A percentile compares a stretch with the other conserved stretches of the same genome.
Conservation (phyloP, 352 stramenopile genomes). For the Hyaloperonospora brassicae region DNA sequence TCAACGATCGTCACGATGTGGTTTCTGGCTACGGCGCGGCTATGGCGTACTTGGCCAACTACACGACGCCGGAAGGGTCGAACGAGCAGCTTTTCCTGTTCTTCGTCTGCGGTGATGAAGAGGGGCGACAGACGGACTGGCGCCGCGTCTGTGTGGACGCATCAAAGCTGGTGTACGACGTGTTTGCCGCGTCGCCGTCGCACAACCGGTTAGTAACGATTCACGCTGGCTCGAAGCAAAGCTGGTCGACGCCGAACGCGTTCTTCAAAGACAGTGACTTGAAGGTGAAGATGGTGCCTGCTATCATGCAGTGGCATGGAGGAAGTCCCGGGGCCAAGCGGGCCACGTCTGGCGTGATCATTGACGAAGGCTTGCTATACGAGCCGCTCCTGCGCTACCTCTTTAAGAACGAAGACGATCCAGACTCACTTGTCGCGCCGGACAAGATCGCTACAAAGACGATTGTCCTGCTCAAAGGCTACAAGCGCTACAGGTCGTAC, state of each 20-base stretch:
- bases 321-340: conserved; percentile 30
- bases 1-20: conserved; percentile 36
- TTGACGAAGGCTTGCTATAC: conserved; percentile 44
- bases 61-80: conserved; percentile 18
- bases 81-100: conserved; percentile 58
- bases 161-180: conserved; percentile 38
- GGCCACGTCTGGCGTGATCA: conserved; percentile 52
- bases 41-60: conserved; percentile 43
- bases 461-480: conserved; percentile 37
- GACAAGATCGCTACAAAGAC: conserved; percentile 41
- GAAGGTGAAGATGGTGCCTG: conserved; percentile 55
- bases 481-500: conserved; percentile 34
- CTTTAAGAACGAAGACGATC: conserved; percentile 53
- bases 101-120: conserved; percentile 57
- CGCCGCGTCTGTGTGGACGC: conserved; percentile 36
- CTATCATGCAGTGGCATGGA: conserved; percentile 58
- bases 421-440: conserved; percentile 31
- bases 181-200: conserved; percentile 45
- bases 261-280: conserved; percentile 60
- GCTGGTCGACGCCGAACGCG: conserved; percentile 47
- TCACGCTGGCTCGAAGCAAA: conserved; percentile 42
- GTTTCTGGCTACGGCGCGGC: conserved; percentile 44
- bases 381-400: conserved; percentile 59
- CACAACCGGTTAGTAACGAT: conserved; percentile 49
- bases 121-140: conserved; percentile 40